Base-by-base conservation (phyloP, 1,284 basidiomycete genomes). In the Filobasidium uniguttulatum region DNA sequence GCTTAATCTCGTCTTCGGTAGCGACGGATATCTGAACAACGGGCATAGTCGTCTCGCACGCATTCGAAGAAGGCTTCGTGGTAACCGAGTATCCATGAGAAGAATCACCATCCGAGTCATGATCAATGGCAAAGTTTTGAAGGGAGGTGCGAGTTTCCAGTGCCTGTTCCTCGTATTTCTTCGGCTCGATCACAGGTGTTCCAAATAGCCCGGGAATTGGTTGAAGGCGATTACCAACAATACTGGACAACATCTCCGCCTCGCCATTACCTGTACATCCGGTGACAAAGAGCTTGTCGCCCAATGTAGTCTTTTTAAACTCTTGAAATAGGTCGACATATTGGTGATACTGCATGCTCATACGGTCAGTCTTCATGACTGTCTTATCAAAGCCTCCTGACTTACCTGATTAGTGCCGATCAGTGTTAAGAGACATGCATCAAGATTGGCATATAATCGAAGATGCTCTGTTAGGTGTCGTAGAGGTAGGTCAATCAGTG, bases 121-220 rank as follows among this genome's bases (percentile, higher is more conserved):
- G n/a, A n/a, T n/a, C n/a, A n/a, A n/a, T n/a, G n/a, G n/a, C n/a
- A n/a, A n/a, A n/a, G n/a, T n/a, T n/a, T n/a, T n/a, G n/a, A n/a
- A n/a, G n/a, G n/a, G n/a, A n/a, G n/a, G n/a, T n/a, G n/a, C n/a
- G n/a, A n/a, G n/a, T n/a, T n/a, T n/a, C n/a, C n/a, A n/a, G n/a
- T n/a, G n/a, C 31, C 43, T n/a, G n/a, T n/a, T n/a, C n/a, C n/a
- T n/a, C n/a, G n/a, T n/a, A n/a, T n/a, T n/a, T n/a, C n/a, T n/a
- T n/a, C n/a, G n/a, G n/a, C n/a, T n/a, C n/a, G n/a, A n/a, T n/a
- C 10, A 38, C 38, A 20, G 48, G 28, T 12, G 28, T 36, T 20
- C 23, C 33, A 31, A 43, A 49, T 17, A 49, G 48, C 8, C 48
- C 48, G 9, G 48, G 48, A 23, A 49, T 49, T 12, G 37, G 22